phyloP scores from a whole-genome alignment of 306 rosid species.

The Acacia acuminata region DNA sequence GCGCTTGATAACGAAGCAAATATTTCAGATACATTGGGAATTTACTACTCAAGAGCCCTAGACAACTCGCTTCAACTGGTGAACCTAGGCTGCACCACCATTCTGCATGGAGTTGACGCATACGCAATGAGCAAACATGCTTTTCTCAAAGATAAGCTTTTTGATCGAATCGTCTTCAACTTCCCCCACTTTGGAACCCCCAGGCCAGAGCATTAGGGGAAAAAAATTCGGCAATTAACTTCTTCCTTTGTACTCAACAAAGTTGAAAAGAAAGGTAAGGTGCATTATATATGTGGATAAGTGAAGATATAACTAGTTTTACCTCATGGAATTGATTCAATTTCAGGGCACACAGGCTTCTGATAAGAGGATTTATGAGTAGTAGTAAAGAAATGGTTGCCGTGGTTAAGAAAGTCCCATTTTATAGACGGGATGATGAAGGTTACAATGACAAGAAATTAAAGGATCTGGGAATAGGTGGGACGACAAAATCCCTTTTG shows the following conservation, averaged over 20 bases:
- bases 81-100: constrained; percentile 27
- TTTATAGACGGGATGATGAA: neutral
- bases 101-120: constrained; percentile 38
- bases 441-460: constrained; percentile 37
- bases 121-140: constrained; percentile 26
- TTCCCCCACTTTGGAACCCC: constrained; percentile 44
- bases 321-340: neutral
- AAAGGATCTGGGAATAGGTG: constrained; percentile 2
- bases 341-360: neutral
- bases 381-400: constrained; percentile 28
- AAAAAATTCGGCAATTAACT: neutral
- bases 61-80: constrained; percentile 27
- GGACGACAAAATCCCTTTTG: neutral
- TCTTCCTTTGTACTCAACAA: no score
- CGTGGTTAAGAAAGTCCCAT: neutral
- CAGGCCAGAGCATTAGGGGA: no score
- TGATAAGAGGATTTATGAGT: constrained; percentile 36
- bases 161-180: constrained; percentile 33
- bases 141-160: neutral
- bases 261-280: no score
- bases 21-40: neutral
- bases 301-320: no score
- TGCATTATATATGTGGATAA: no score
- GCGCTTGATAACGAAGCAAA: no score
- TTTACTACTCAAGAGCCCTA: neutral